Conservation (phyloP, 352 stramenopile species). For the Aphanomyces cochlioides region DNA sequence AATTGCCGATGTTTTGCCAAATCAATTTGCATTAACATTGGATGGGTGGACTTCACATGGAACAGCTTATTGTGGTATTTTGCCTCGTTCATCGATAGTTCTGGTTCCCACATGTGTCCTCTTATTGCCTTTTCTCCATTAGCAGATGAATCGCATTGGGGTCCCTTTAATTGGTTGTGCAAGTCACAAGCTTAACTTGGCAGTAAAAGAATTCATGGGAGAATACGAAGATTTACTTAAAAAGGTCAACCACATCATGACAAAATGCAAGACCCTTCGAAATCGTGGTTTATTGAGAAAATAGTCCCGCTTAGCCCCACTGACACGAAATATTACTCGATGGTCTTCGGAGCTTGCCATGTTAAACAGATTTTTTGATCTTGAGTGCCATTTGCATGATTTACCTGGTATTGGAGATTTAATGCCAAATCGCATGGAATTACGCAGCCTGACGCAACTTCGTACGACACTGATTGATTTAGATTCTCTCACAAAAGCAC, state of each 20-base stretch:
- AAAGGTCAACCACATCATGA: background rate
- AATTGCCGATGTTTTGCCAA: no score
- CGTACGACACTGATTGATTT: no score
- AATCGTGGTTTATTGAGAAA: background rate
- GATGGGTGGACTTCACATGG: no score
- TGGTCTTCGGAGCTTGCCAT: background rate
- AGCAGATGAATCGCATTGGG: background rate
- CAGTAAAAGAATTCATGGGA: background rate
- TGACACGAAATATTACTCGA: background rate
- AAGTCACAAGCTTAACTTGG: background rate
- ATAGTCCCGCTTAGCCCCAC: background rate
- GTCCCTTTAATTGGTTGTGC: constrained; percentile 1
- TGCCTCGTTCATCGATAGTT: no score
- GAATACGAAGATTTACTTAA: background rate
- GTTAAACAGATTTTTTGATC: background rate
- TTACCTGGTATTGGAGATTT: background rate
- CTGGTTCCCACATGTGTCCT: no score
- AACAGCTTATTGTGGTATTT: no score
- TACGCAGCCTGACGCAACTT: no score
- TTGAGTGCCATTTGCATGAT: background rate
- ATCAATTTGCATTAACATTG: no score
- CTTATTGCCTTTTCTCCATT: no score
- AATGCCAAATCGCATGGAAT: no score
- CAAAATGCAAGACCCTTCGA: background rate
- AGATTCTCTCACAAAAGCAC: no score